phyloP scores from a whole-genome alignment of 768 basidiomycete species.

The Hygrocybe punicea region DNA sequence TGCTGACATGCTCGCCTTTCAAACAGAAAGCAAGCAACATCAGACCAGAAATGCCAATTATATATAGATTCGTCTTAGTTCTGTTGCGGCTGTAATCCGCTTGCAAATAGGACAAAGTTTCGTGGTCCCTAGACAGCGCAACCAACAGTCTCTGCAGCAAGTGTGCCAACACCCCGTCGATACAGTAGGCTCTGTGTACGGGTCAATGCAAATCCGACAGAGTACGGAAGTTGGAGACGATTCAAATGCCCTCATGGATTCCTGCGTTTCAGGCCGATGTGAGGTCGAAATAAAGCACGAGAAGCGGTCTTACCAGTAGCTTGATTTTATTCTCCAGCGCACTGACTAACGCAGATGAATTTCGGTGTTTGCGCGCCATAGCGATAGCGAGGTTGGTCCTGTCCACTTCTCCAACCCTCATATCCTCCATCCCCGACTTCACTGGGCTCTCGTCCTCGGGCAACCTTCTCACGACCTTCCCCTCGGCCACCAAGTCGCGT shows the following conservation, averaged over 20 bases:
- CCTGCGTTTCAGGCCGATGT: constrained; percentile 31
- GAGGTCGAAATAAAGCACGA: constrained; percentile 1
- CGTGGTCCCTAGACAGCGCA: constrained; percentile 77
- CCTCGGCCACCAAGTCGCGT: constrained; percentile 53
- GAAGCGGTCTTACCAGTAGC: constrained; percentile 41
- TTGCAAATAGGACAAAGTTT: constrained; percentile 86
- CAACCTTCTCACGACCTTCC: constrained; percentile 33
- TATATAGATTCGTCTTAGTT: constrained; percentile 73
- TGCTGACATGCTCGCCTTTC: not conserved
- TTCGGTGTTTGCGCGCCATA: constrained; percentile 46
- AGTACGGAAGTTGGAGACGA: constrained; percentile 37
- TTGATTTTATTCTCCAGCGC: constrained; percentile 63
- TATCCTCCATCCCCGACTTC: constrained; percentile 36
- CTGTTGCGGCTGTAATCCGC: constrained; percentile 73
- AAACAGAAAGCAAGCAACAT: not conserved
- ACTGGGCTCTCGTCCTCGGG: constrained; percentile 20
- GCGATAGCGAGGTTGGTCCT: constrained; percentile 49
- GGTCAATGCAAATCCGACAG: constrained; percentile 79
- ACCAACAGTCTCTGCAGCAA: constrained; percentile 78
- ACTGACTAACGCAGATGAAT: constrained; percentile 45
- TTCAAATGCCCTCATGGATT: constrained; percentile 41
- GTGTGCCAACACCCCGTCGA: constrained; percentile 89
- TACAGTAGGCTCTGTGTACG: constrained; percentile 72
- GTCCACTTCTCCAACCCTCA: constrained; percentile 43
- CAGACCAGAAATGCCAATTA: constrained; percentile 24